These are phyloP conservation scores for Ganoderma resinaceum DNA, from an alignment of 1,284 basidiomycete genomes.

Conservation along the genomic window DNA sequence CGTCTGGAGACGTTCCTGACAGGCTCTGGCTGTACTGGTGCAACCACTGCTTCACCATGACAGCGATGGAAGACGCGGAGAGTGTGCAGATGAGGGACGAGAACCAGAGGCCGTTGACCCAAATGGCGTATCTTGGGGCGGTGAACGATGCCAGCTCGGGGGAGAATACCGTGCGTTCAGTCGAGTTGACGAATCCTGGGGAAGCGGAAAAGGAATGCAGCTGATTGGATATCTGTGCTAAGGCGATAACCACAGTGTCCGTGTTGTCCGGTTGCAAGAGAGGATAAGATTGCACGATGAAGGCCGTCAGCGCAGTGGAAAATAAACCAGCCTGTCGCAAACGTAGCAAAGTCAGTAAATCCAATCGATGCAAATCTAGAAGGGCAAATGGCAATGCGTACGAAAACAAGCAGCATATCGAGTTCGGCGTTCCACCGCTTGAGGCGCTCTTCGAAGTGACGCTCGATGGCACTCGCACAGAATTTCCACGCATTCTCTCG, in stretches of 20 bases:
- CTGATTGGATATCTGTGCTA: slow-evolving; percentile 20
- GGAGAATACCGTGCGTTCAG: slow-evolving; percentile 7
- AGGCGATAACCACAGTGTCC: slow-evolving; percentile 14
- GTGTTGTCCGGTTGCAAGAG: slow-evolving; percentile 24
- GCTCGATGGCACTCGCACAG: slow-evolving; percentile 20
- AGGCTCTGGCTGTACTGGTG: slow-evolving; percentile 23
- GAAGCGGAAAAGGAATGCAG: slow-evolving; percentile 12
- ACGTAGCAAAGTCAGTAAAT: neutral
- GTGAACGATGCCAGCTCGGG: neutral
- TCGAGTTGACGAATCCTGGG: slow-evolving; percentile 13
- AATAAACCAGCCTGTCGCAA: slow-evolving; percentile 22
- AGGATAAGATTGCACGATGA: slow-evolving; percentile 26
- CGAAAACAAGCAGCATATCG: slow-evolving; percentile 30
- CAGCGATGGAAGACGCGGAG: slow-evolving; percentile 26
- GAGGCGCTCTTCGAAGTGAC: slow-evolving; percentile 21
- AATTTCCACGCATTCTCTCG: slow-evolving; percentile 24
- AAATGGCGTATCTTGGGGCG: slow-evolving; percentile 21
- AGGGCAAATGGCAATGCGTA: slow-evolving; percentile 1
- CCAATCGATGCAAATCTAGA: neutral
- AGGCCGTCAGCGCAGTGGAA: slow-evolving; percentile 25
- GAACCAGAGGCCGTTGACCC: slow-evolving; percentile 34
- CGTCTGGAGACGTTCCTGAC: slow-evolving; percentile 19
- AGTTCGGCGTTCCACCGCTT: slow-evolving; percentile 27
- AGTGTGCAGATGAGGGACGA: slow-evolving; percentile 28
- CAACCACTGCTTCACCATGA: slow-evolving; percentile 34